Conservation (phyloP, 108 stramenopile species). For the Bacterosira constricta region DNA sequence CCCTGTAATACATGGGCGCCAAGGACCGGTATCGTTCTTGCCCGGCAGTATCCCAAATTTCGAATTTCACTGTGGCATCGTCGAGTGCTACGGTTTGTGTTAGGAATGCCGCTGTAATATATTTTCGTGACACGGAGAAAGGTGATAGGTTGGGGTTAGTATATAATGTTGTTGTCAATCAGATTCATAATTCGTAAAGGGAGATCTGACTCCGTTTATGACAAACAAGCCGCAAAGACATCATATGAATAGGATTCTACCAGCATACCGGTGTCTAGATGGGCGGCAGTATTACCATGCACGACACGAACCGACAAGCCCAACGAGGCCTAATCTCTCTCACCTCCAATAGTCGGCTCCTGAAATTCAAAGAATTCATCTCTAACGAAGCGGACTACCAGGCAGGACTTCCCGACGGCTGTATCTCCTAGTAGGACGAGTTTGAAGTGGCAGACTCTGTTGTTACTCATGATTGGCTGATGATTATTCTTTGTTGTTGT, state of each 20-base stretch:
- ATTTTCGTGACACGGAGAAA: too few species aligned
- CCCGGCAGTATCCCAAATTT: conserved; percentile 99
- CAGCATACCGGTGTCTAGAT: too few species aligned
- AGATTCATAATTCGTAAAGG: too few species aligned
- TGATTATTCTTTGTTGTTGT: background rate
- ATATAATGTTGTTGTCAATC: too few species aligned
- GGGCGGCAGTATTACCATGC: background rate
- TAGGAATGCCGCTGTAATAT: conserved; percentile 92
- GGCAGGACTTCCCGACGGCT: conserved; percentile 96
- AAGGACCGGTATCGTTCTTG: conserved; percentile 76
- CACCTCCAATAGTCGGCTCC: conserved; percentile 97
- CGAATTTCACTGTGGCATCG: conserved; percentile 96
- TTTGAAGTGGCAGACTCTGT: conserved; percentile 96
- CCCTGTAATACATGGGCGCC: conserved; percentile 93
- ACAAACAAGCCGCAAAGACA: too few species aligned
- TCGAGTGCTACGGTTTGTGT: conserved; percentile 95
- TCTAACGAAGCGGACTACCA: conserved; percentile 97
- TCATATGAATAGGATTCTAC: too few species aligned
- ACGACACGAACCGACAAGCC: background rate
- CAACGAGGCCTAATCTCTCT: conserved; percentile 29
- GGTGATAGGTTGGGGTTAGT: too few species aligned
- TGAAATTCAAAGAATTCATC: conserved; percentile 99
- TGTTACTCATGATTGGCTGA: conserved; percentile 25
- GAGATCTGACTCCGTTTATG: too few species aligned
- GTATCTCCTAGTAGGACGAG: conserved; percentile 98